Evolutionary conservation across 305 asterid genomes (phyloP).

Genomic region (Vinca major): DNA sequence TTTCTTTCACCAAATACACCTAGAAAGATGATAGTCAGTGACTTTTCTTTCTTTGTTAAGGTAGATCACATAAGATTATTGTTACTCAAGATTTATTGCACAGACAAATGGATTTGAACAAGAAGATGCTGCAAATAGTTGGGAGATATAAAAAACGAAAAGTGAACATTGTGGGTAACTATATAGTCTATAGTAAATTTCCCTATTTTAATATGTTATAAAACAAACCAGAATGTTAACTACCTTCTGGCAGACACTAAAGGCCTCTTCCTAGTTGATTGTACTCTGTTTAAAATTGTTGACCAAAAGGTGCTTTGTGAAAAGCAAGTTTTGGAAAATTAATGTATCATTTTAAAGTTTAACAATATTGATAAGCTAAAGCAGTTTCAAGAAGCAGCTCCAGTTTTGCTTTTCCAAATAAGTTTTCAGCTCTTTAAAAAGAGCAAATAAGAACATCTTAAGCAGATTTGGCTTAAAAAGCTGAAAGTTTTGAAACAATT

Average conservation of each 20-base stretch:
- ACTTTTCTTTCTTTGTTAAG: background rate
- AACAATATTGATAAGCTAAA: background rate
- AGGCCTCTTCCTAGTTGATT: background rate
- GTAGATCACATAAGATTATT: background rate
- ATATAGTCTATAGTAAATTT: too few relatives aligned
- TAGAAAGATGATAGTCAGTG: constrained; percentile 12
- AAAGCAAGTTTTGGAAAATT: background rate
- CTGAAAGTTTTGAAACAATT: background rate
- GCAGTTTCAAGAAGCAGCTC: background rate
- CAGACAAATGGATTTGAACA: background rate
- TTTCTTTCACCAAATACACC: constrained; percentile 49
- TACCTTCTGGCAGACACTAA: background rate
- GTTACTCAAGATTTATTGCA: background rate
- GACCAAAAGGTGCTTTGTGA: background rate
- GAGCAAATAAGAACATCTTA: background rate
- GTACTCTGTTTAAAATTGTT: background rate
- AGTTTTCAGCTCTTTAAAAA: background rate
- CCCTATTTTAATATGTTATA: too few relatives aligned
- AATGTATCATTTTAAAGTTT: background rate
- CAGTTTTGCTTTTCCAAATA: background rate
- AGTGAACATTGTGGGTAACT: too few relatives aligned
- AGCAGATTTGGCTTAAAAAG: background rate
- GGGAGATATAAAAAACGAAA: too few relatives aligned
- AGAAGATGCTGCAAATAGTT: background rate
- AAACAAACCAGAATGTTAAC: background rate